Percentiles rank a stretch among this genome's conserved stretches.
Conservation (phyloP, 164 flowering plant genomes). For the Tinospora cordifolia region DNA sequence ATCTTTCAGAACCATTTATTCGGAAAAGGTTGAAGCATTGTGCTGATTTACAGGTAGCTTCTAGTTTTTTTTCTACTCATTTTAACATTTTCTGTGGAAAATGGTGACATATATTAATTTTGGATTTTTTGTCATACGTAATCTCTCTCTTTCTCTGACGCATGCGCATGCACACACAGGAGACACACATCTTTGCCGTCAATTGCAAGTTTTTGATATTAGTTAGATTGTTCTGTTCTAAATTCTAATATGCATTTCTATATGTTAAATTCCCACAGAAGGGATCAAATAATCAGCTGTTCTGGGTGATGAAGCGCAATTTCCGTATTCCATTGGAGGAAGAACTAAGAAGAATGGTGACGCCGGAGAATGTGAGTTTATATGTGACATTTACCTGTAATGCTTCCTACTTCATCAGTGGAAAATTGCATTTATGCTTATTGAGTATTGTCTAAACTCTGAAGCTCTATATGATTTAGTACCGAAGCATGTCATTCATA, state of each 20-base stretch:
- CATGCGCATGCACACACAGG: too few relatives aligned
- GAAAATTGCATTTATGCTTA: not conserved
- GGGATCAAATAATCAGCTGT: slow-evolving; percentile 50
- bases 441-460: not conserved
- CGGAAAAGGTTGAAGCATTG: slow-evolving; percentile 79
- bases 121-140: not conserved
- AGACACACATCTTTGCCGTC: too few relatives aligned
- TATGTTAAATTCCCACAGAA: slow-evolving; percentile 30
- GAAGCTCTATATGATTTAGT: not conserved
- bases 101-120: not conserved
- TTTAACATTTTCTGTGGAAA: not conserved
- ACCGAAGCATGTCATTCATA: not conserved
- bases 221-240: not conserved
- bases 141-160: not conserved
- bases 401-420: not conserved
- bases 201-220: not conserved
- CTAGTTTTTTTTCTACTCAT: slow-evolving; percentile 7
- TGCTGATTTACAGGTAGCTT: slow-evolving; percentile 72
- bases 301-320: slow-evolving; percentile 70
- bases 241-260: not conserved
- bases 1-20: slow-evolving; percentile 59
- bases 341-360: slow-evolving; percentile 72
- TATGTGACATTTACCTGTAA: slow-evolving; percentile 1
- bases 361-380: slow-evolving; percentile 82
- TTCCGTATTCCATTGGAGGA: slow-evolving; percentile 81